Conservation (phyloP, 1,284 basidiomycete species). For the Gymnopus androsaceus region DNA sequence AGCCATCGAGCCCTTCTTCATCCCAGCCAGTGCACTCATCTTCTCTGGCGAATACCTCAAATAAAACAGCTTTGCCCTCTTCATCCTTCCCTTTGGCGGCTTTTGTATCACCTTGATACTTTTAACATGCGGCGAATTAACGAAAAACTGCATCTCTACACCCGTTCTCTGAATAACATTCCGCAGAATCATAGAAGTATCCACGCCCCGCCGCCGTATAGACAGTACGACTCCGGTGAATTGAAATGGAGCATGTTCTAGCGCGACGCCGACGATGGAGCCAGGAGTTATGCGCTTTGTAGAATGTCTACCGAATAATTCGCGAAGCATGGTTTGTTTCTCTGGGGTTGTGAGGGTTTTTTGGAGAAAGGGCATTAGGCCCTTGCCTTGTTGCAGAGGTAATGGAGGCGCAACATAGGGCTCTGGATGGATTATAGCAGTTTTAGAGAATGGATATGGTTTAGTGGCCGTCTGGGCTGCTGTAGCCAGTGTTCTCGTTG, state of each 20-base stretch:
- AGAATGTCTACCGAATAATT: conserved; percentile 71
- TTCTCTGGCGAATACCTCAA: conserved; percentile 77
- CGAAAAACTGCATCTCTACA: conserved; percentile 88
- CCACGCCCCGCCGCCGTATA: conserved; percentile 77
- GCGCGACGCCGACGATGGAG: conserved; percentile 77
- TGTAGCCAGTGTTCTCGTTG: conserved; percentile 44
- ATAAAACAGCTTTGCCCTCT: conserved; percentile 78
- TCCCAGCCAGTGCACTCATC: conserved; percentile 73
- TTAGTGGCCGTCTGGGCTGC: conserved; percentile 29
- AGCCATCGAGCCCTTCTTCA: conserved; percentile 34
- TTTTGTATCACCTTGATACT: conserved; percentile 75
- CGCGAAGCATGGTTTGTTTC: conserved; percentile 66
- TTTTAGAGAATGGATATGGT: conserved; percentile 76
- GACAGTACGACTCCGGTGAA: conserved; percentile 88
- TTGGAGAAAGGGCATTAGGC: conserved; percentile 76
- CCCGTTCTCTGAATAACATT: conserved; percentile 89
- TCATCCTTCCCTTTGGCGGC: conserved; percentile 61
- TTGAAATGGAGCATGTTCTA: conserved; percentile 68
- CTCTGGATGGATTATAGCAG: conserved; percentile 56
- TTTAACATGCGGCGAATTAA: conserved; percentile 83
- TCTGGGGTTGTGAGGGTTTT: conserved; percentile 66
- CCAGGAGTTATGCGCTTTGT: conserved; percentile 73
- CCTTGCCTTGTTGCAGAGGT: conserved; percentile 66
- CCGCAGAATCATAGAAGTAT: conserved; percentile 81
- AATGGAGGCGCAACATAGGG: conserved; percentile 43